A percentile compares a stretch with the other conserved stretches of the same genome.
Conservation (phyloP, 768 basidiomycete species). For the Boletus subcaerulescens region DNA sequence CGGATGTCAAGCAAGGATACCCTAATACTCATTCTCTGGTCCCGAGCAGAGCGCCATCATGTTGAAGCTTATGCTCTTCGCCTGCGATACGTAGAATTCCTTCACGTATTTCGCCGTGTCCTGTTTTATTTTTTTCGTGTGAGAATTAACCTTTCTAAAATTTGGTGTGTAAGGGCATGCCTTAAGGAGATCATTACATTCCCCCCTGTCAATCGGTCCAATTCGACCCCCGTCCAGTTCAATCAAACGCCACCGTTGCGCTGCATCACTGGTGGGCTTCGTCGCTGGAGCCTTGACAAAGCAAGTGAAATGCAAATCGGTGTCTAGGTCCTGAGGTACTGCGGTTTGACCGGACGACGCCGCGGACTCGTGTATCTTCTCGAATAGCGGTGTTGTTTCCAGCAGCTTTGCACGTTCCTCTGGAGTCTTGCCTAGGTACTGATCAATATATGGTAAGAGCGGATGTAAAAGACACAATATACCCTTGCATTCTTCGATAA, state of each 20-base stretch:
- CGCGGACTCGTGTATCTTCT: slow-evolving; percentile 69
- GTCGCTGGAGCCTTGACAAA: slow-evolving; percentile 69
- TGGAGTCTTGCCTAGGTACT: slow-evolving; percentile 56
- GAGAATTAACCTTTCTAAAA: not conserved
- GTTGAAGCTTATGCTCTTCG: slow-evolving; percentile 41
- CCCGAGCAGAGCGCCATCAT: slow-evolving; percentile 46
- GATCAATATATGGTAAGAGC: not conserved
- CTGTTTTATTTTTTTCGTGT: slow-evolving; percentile 25
- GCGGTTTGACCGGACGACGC: slow-evolving; percentile 69
- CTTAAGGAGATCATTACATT: slow-evolving; percentile 54
- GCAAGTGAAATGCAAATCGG: slow-evolving; percentile 83
- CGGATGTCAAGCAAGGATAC: not conserved
- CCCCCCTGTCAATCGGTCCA: slow-evolving; percentile 80
- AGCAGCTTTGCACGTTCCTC: slow-evolving; percentile 73
- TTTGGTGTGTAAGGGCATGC: slow-evolving; percentile 30
- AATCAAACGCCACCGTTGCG: slow-evolving; percentile 49
- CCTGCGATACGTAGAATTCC: slow-evolving; percentile 40
- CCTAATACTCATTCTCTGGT: slow-evolving; percentile 11
- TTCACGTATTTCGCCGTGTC: slow-evolving; percentile 47
- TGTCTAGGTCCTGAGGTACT: slow-evolving; percentile 61
- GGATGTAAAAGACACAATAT: not conserved
- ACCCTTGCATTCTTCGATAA: slow-evolving; percentile 66
- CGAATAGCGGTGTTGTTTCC: slow-evolving; percentile 73
- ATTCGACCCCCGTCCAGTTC: slow-evolving; percentile 81
- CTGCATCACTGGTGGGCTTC: slow-evolving; percentile 16